phyloP scores from a whole-genome alignment of 805 yeast genomes.

The Pichia pseudocactophila region DNA sequence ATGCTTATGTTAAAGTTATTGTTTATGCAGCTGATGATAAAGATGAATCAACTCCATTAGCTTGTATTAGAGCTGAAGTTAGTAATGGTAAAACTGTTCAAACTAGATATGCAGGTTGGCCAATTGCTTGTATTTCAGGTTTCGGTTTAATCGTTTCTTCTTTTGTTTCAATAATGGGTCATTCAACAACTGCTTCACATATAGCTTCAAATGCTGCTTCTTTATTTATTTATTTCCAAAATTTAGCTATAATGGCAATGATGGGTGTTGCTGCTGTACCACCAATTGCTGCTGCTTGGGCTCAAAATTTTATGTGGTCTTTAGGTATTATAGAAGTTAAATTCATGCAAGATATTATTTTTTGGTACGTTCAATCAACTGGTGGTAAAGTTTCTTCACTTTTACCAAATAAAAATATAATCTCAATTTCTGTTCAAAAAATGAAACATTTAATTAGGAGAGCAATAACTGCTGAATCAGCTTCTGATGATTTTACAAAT shows the following conservation, averaged over 20 bases:
- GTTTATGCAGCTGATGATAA: conserved; percentile 46
- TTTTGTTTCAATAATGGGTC: conserved; percentile 77
- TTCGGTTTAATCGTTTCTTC: conserved; percentile 84
- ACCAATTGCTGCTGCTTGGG: conserved; percentile 91
- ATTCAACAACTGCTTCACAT: conserved; percentile 89
- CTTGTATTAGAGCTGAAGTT: conserved; percentile 86
- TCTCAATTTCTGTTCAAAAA: conserved; percentile 84
- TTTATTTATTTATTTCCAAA: conserved; percentile 87
- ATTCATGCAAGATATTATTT: conserved; percentile 78
- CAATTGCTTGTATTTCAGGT: conserved; percentile 86
- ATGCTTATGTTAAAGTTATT: conserved; percentile 76
- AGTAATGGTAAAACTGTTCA: conserved; percentile 91
- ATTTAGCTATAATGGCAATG: conserved; percentile 86
- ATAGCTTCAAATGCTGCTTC: conserved; percentile 95
- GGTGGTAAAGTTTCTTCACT: conserved; percentile 83
- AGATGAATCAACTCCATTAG: conserved; percentile 41
- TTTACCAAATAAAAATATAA: conserved; percentile 47
- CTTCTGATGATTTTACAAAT: conserved; percentile 36
- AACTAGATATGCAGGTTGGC: conserved; percentile 90
- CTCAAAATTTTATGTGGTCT: conserved; percentile 89
- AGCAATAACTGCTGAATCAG: conserved; percentile 32
- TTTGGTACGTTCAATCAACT: conserved; percentile 83
- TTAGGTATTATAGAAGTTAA: conserved; percentile 75
- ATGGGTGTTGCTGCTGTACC: conserved; percentile 90
- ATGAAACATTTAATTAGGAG: conserved; percentile 26